These are phyloP conservation scores for Suillus cothurnatus DNA, from an alignment of 768 basidiomycete species.

Conservation along the genomic window DNA sequence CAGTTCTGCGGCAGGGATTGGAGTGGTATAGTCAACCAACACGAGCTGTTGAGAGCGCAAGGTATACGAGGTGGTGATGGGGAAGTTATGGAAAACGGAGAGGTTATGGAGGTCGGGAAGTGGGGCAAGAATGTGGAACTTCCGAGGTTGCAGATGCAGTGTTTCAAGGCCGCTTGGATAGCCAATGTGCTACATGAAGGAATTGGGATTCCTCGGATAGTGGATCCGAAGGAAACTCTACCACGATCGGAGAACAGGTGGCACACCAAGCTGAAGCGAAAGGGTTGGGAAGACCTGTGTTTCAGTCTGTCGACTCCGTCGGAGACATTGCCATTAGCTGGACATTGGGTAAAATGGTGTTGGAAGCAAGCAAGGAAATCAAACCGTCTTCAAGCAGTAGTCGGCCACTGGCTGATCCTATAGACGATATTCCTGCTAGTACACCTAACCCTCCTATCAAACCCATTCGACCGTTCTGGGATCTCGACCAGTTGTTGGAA, in stretches of 20 bases:
- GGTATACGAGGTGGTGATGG: constrained; percentile 60
- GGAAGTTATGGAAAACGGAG: constrained; percentile 60
- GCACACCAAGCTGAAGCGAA: constrained; percentile 78
- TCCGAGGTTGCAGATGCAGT: constrained; percentile 92
- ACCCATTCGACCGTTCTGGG: constrained; percentile 66
- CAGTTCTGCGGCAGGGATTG: constrained; percentile 83
- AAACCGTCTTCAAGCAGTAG: constrained; percentile 46
- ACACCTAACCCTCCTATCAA: constrained; percentile 51
- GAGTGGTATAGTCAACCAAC: constrained; percentile 70
- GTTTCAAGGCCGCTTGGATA: constrained; percentile 99
- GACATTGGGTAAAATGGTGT: constrained; percentile 99
- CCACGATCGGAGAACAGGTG: constrained; percentile 70
- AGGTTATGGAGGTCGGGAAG: constrained; percentile 61
- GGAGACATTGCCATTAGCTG: constrained; percentile 94
- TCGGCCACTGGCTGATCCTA: constrained; percentile 70
- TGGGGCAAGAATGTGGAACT: constrained; percentile 81
- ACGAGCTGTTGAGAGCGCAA: constrained; percentile 54
- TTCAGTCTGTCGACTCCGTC: constrained; percentile 93
- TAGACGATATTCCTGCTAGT: constrained; percentile 62
- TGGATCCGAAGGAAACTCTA: constrained; percentile 83
- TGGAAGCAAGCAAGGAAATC: constrained; percentile 92
- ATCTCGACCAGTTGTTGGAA: constrained; percentile 59
- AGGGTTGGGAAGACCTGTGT: constrained; percentile 79
- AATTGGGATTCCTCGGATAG: constrained; percentile 89
- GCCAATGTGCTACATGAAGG: constrained; percentile 96